Base-by-base conservation (phyloP, 1,139 yeast species). In the Blastobotrys arbuscula region DNA sequence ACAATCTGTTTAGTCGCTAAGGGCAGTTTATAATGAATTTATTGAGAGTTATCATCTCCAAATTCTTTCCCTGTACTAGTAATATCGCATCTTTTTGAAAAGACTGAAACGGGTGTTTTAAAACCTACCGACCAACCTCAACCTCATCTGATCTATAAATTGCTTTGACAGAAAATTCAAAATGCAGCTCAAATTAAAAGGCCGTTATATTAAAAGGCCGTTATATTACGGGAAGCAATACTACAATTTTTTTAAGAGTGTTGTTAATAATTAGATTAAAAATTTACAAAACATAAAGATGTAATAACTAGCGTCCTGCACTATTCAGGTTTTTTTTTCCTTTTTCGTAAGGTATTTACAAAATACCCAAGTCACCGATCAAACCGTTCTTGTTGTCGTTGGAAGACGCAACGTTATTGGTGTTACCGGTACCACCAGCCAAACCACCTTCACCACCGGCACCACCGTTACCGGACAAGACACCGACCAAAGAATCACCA, bases 401-500 rank as follows among this genome's bases (percentile, higher is more conserved):
- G 21, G 4, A 3, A 16, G 4, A 16, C 5, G 21, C 4, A n/a
- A 26, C 35, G 21, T 26, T 2, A 28, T 39, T 39, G 4, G 3
- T 2, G 24, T n/a, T 15, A n/a, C 43, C 43, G 16, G 31, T 23
- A 39, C 42, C 42, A 23, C 42, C 42, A 18, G 39, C 39, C 15
- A 18, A n/a, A 36, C 39, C 39, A 36, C 39, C 39, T 16, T 6
- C 9, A 6, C 39, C 39, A 36, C 39, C 39, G 15, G 39, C 26
- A 36, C 39, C 39, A 19, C 39, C 39, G 26, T 36, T 36, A 6
- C 39, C 39, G 23, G 26, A 20, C 13, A 36, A 19, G 5, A 19
- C 24, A 19, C 39, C 39, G 13, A 36, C n/a, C 26, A 36, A 36
- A 9, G 23, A 18, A n/a, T 36, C 39, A 19, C 42, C 42, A 16